A percentile compares a stretch with the other conserved stretches of the same genome.
Evolutionary conservation across 1,284 basidiomycete genomes (phyloP).

Genomic region (Cutaneotrichosporon mucoides): DNA sequence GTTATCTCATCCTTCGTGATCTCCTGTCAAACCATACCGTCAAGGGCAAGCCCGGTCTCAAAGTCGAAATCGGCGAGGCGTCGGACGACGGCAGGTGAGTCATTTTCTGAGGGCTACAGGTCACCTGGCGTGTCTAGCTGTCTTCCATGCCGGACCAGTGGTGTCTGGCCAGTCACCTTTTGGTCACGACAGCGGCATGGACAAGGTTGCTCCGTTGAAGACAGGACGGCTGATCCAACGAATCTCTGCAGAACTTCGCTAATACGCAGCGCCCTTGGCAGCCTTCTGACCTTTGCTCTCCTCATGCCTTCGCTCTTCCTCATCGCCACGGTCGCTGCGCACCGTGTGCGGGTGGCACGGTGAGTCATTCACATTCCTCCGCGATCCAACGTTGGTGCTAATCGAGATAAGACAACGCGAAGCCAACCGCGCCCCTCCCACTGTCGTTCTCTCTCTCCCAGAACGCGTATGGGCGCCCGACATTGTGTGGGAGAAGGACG

Average conservation of each 20-base stretch:
- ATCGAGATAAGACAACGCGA: conserved; percentile 39
- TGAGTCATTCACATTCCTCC: conserved; percentile 19
- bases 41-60: conserved; percentile 24
- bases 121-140: too few relatives aligned
- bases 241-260: background rate
- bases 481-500: conserved; percentile 50
- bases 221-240: too few relatives aligned
- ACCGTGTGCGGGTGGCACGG: conserved; percentile 42
- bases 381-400: background rate
- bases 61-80: conserved; percentile 39
- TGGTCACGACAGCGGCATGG: too few relatives aligned
- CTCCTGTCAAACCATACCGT: conserved; percentile 30
- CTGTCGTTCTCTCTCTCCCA: conserved; percentile 46
- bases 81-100: conserved; percentile 45
- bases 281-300: conserved; percentile 43
- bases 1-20: conserved; percentile 49
- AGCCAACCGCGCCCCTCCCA: conserved; percentile 45
- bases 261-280: conserved; percentile 37
- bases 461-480: conserved; percentile 49
- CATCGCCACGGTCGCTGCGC: conserved; percentile 41
- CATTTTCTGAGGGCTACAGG: too few relatives aligned
- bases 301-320: conserved; percentile 46
- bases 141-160: too few relatives aligned
- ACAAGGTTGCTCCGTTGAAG: too few relatives aligned
- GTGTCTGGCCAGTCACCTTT: too few relatives aligned